phyloP scores from a whole-genome alignment of 352 stramenopile species.

The Elongisporangium anandrum region DNA sequence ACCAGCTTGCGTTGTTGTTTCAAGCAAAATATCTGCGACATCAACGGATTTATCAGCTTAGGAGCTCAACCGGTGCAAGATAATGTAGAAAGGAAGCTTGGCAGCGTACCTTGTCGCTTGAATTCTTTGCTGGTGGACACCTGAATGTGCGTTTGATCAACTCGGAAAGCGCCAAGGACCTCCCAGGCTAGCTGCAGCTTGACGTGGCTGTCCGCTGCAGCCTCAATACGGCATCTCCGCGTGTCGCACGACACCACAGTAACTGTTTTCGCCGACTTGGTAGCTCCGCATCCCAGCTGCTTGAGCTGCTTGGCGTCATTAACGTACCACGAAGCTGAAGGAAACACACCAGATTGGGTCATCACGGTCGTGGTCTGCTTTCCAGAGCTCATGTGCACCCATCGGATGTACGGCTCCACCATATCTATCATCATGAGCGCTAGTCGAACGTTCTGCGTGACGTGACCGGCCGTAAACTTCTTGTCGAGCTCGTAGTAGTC shows the following conservation, averaged over 20 bases:
- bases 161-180: conserved; percentile 66
- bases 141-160: conserved; percentile 71
- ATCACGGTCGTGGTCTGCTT: conserved; percentile 5
- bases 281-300: conserved; percentile 45
- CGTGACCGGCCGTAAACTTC: conserved; percentile 80
- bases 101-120: conserved; percentile 10
- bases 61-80: neutral
- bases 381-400: conserved; percentile 32
- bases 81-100: no score
- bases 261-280: conserved; percentile 20
- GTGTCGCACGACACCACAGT: conserved; percentile 48
- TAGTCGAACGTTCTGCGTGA: conserved; percentile 94
- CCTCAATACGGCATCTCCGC: conserved; percentile 26
- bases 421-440: conserved; percentile 94
- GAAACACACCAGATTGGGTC: conserved; percentile 20
- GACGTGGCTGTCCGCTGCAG: conserved; percentile 11
- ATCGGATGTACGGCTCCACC: conserved; percentile 92
- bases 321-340: conserved; percentile 41
- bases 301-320: conserved; percentile 30
- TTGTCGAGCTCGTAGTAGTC: conserved; percentile 47
- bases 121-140: conserved; percentile 53
- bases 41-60: neutral
- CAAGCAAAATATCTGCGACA: conserved; percentile 34
- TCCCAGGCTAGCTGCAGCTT: conserved; percentile 78
- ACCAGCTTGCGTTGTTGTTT: conserved; percentile 36